Base-by-base conservation (phyloP, 1,139 yeast species). In the Suhomyces coccinellae region DNA sequence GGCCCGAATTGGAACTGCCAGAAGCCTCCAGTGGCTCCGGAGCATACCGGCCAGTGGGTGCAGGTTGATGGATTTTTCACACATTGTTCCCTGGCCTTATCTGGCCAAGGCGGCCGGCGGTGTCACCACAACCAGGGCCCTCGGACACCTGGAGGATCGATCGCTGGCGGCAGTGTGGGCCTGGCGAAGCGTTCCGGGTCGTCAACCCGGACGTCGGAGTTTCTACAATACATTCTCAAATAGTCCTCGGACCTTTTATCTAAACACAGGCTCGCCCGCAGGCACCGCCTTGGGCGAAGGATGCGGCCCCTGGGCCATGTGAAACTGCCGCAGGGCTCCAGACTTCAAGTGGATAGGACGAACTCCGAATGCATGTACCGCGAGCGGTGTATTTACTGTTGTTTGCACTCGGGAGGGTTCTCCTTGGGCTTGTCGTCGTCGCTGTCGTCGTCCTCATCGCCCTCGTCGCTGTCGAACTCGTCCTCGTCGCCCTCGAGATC, bases 391-490 rank as follows among this genome's bases (percentile, higher is more conserved):
- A 34, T 33, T 58, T 67, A 74, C 57, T 73, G 79, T 67, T 90
- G 97, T 63, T 89, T 86, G 71, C 97, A 90, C 68, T 90, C 97
- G 33, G 91, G 89, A 30, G 96, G 89, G 50, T 63, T 65, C 61
- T 85, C 84, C 59, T 85, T 78, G 65, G 60, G 74, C 45, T 59
- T 58, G 45, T 52, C 57, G 16, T 55, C 67, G 27, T 57, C 64
- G 30, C 55, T 61, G 49, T 52, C 79, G 8, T 71, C 81, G 13
- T 80, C 85, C 7, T 75, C 82, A 10, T 75, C 84, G 14, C 73
- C 78, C 54, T 66, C 73, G 12, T 66, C 73, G 33, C 64, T 71
- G 33, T 63, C 71, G 33, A 57, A 66, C 22, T 63, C 75, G 16
- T 63, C 79, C 5, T 67, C 77, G n/a, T 71, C 82, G 10, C 65